Percentiles rank a stretch among this genome's conserved stretches.
These are phyloP conservation scores for Triangularia setosa DNA, from an alignment of 2,329 filamentous ascomycete species.

Conservation along the genomic window DNA sequence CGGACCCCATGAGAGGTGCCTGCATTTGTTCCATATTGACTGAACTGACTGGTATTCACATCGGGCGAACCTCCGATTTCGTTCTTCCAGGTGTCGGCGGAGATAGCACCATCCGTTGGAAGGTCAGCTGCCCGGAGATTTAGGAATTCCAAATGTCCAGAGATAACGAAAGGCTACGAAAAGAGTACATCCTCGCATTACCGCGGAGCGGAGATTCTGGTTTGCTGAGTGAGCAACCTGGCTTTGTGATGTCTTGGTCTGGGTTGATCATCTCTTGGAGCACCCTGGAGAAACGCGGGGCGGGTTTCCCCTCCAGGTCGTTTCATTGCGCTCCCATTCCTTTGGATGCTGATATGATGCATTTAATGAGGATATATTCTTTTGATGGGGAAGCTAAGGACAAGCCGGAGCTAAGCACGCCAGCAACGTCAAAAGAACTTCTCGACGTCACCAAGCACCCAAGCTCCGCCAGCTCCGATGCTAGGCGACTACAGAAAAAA, in stretches of 20 bases:
- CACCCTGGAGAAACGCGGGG: not conserved
- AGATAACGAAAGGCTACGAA: not conserved
- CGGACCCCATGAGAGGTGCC: not conserved
- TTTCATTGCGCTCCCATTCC: slow-evolving; percentile 2
- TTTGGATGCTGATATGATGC: not conserved
- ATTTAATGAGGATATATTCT: not conserved
- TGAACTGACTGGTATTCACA: not conserved
- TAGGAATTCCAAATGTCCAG: not conserved
- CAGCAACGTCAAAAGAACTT: slow-evolving; percentile 6
- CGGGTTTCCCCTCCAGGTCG: not conserved
- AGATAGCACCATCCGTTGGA: not conserved
- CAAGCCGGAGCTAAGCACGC: not conserved
- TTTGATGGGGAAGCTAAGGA: not conserved
- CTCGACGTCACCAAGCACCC: slow-evolving; percentile 16
- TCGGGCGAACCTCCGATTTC: slow-evolving; percentile 3
- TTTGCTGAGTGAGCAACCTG: not conserved
- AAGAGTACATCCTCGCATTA: not conserved
- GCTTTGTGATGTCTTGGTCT: not conserved
- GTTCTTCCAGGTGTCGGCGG: not conserved
- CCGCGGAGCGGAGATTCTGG: not conserved
- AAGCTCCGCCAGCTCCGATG: slow-evolving; percentile 13
- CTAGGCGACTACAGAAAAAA: slow-evolving; percentile 6
- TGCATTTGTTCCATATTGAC: not conserved
- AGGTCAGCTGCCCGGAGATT: not conserved
- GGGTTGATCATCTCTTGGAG: not conserved